A percentile compares a stretch with the other conserved stretches of the same genome.
Conservation (phyloP, 306 rosid species). For the Medicago truncatula region MtrunA17r5.0-ANR NC_053044.1:3707001-3707500, state of each 20-base stretch:
- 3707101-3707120: neutral
- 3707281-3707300: conserved; percentile 56
- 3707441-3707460: neutral
- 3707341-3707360: conserved; percentile 63
- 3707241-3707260: conserved; percentile 49
- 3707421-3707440: conserved; percentile 10
- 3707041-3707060: neutral
- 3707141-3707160: conserved; percentile 28
- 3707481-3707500: too few relatives aligned
- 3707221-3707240: conserved; percentile 61
- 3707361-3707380: conserved; percentile 58
- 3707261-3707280: conserved; percentile 44
- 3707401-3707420: conserved; percentile 1
- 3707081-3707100: neutral
- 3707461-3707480: neutral
- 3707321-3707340: conserved; percentile 82
- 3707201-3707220: conserved; percentile 57
- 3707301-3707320: conserved; percentile 78
- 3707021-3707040: neutral
- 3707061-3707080: conserved; percentile 16
- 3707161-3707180: conserved; percentile 28
- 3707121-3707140: conserved; percentile 25
- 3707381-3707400: conserved; percentile 19
- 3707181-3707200: conserved; percentile 31
- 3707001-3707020: neutral